These are phyloP conservation scores for Diaporthe helianthi DNA, from an alignment of 2,329 filamentous ascomycete genomes.

Conservation along the genomic window DNA sequence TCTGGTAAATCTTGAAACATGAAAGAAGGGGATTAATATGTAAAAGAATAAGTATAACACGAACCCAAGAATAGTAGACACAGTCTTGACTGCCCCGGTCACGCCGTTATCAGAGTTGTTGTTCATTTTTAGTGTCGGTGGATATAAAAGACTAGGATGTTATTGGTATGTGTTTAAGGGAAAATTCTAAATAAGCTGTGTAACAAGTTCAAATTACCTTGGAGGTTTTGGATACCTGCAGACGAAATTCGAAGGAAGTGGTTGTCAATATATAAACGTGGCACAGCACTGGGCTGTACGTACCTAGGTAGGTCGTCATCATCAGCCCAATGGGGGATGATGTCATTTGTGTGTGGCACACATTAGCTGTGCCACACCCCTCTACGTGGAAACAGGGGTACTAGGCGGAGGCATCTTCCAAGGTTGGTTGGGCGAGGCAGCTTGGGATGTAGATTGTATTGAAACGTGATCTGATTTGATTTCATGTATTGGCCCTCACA, in stretches of 20 bases:
- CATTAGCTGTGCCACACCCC: constrained; percentile 13
- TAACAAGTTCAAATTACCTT: background rate
- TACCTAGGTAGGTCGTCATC: constrained; percentile 8
- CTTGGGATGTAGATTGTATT: background rate
- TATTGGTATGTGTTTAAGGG: background rate
- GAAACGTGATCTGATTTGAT: background rate
- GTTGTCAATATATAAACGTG: background rate
- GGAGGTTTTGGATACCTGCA: background rate
- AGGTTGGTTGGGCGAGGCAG: background rate
- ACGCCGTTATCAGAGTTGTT: constrained; percentile 40
- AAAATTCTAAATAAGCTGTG: background rate
- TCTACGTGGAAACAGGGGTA: background rate
- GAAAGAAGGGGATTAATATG: too few relatives aligned
- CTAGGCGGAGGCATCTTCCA: background rate
- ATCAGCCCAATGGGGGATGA: constrained; percentile 19
- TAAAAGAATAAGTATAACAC: too few relatives aligned
- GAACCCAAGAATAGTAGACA: constrained; percentile 43
- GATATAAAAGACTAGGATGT: background rate
- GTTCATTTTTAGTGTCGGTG: constrained; percentile 33
- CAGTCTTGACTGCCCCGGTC: constrained; percentile 39
- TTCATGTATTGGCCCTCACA: background rate
- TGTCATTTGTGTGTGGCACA: constrained; percentile 27
- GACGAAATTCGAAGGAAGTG: background rate
- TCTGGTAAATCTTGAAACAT: too few relatives aligned
- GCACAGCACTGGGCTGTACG: background rate